Conservation (phyloP, 2,329 filamentous ascomycete species). For the Sclerotinia minor region DNA sequence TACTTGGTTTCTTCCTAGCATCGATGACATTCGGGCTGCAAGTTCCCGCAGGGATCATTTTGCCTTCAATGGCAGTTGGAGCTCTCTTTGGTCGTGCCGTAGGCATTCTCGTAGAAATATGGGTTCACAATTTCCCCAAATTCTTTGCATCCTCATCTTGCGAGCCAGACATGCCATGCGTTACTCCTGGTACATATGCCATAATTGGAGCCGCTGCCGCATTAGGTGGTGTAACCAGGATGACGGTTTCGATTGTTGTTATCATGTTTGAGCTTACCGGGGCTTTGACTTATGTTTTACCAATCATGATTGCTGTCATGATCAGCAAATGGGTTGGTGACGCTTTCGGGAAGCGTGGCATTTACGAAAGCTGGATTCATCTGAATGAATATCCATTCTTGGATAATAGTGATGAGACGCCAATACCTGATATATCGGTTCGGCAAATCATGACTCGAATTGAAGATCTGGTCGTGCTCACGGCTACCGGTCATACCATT, state of each 20-base stretch:
- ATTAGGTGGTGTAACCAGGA: constrained; percentile 88
- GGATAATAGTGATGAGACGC: constrained; percentile 79
- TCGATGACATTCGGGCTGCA: constrained; percentile 90
- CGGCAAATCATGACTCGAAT: constrained; percentile 87
- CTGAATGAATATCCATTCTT: constrained; percentile 95
- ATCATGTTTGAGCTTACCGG: constrained; percentile 99
- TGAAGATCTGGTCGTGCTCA: constrained; percentile 86
- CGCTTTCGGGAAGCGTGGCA: constrained; percentile 86
- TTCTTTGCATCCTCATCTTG: constrained; percentile 24
- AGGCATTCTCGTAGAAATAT: constrained; percentile 85
- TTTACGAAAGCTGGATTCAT: constrained; percentile 98
- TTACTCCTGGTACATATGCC: constrained; percentile 93
- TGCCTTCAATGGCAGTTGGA: constrained; percentile 94
- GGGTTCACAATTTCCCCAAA: constrained; percentile 59
- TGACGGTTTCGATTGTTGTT: constrained; percentile 97
- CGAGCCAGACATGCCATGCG: constrained; percentile 71
- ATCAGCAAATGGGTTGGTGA: constrained; percentile 98
- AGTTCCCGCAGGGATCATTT: constrained; percentile 91
- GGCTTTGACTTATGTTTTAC: constrained; percentile 91
- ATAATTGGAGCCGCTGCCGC: constrained; percentile 94
- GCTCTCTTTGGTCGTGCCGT: constrained; percentile 86
- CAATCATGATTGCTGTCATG: constrained; percentile 99
- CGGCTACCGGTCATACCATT: constrained; percentile 85
- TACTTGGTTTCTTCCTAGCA: constrained; percentile 82
- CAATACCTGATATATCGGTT: constrained; percentile 81